These are phyloP conservation scores for Hippophae gyantsensis DNA, from an alignment of 306 rosid species.

Conservation along the genomic window DNA sequence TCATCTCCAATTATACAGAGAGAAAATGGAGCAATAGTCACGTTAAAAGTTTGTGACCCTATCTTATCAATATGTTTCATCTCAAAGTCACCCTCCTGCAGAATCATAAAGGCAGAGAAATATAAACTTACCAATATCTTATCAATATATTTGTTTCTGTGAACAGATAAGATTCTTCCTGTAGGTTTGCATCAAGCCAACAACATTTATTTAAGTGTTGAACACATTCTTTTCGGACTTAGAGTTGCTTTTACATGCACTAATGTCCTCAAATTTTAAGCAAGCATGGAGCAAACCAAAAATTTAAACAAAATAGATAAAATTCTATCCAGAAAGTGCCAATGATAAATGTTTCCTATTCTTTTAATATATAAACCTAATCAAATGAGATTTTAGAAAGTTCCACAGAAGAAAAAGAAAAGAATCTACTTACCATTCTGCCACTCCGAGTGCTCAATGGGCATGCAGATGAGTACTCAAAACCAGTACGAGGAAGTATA, in stretches of 20 bases:
- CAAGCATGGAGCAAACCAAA: background rate
- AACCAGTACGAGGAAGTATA: constrained; percentile 72
- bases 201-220: background rate
- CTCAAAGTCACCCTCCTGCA: constrained; percentile 62
- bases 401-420: constrained; percentile 2
- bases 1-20: constrained; percentile 40
- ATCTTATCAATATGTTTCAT: constrained; percentile 46
- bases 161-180: background rate
- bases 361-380: background rate
- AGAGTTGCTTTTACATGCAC: background rate
- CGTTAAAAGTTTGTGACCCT: constrained; percentile 38
- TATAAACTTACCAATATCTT: background rate
- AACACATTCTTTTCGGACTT: background rate
- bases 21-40: constrained; percentile 49
- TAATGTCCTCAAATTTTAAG: background rate
- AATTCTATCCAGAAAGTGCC: background rate
- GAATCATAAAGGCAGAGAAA: constrained; percentile 5
- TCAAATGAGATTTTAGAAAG: background rate
- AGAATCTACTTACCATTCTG: constrained; percentile 64
- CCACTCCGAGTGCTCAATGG: constrained; percentile 82
- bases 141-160: background rate
- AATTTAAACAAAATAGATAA: background rate
- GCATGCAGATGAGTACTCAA: constrained; percentile 96
- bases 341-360: background rate
- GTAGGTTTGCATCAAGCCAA: too few species aligned